A percentile compares a stretch with the other conserved stretches of the same genome.
Evolutionary conservation across 2,329 filamentous ascomycete genomes (phyloP).

Genomic region (Drechslerella stenobrocha): DNA sequence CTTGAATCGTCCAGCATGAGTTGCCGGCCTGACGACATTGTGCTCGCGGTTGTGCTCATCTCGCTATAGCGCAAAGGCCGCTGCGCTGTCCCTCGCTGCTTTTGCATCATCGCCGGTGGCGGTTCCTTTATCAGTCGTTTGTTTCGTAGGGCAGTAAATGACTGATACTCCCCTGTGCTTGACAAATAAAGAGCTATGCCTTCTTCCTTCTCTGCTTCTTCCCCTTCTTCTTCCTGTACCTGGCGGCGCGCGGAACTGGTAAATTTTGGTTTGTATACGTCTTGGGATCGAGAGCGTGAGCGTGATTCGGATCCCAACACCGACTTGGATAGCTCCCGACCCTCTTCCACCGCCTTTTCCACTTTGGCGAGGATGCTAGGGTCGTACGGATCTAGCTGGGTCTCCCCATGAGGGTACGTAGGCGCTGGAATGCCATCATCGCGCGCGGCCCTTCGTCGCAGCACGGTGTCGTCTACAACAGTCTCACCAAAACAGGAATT

Average conservation of each 20-base stretch:
- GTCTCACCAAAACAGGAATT: slow-evolving; percentile 53
- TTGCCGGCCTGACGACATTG: slow-evolving; percentile 1
- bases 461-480: slow-evolving; percentile 17
- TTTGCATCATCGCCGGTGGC: background rate
- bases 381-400: slow-evolving; percentile 29
- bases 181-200: slow-evolving; percentile 5
- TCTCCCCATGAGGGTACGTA: slow-evolving; percentile 26
- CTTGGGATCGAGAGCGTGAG: too few relatives aligned
- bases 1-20: slow-evolving; percentile 6
- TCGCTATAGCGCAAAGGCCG: background rate
- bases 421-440: slow-evolving; percentile 4
- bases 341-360: slow-evolving; percentile 27
- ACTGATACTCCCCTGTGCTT: background rate
- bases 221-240: background rate
- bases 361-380: slow-evolving; percentile 25
- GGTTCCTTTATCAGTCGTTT: background rate
- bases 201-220: slow-evolving; percentile 5
- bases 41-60: slow-evolving; percentile 2
- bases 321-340: slow-evolving; percentile 21
- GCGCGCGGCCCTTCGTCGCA: background rate
- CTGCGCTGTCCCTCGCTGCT: background rate
- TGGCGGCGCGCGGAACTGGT: background rate
- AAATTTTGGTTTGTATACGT: background rate
- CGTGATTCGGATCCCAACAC: slow-evolving; percentile 9
- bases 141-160: background rate